Evolutionary conservation across 768 basidiomycete species (phyloP), one percentile per base, ranked within the genome.

Genomic region (Myochromella boudieri): DNA sequence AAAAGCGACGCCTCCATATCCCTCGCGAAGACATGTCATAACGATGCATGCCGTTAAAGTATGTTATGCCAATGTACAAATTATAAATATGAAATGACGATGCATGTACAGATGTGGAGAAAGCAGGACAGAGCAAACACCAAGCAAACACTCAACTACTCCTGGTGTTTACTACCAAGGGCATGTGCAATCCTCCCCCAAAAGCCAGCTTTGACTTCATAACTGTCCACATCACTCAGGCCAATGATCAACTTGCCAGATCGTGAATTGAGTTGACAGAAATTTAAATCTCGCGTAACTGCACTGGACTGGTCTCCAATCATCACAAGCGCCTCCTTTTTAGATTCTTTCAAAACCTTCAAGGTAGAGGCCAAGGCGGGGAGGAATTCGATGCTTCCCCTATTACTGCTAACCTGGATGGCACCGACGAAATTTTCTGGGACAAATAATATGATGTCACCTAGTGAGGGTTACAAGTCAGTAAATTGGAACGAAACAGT

Each of bases 161-260:
- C n/a, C n/a, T n/a, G n/a, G n/a, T n/a, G n/a, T 29, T 29, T 8
- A 14, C 33, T 5, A n/a, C 33, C n/a, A 34, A 34, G 18, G 6
- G 33, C n/a, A 14, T 17, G 14, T 17, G 18, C n/a, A 29, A 31
- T 43, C 52, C 64, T 69, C 53, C 69, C 58, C 75, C 74, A 75
- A 37, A 77, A 65, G 5, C 73, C 68, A 36, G 55, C 49, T 24
- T 59, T 54, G 18, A 50, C 50, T 15, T 60, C 51, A 28, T 65
- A 66, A 14, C 48, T 66, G 51, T 80, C 77, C 44, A 59, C 56
- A 10, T 70, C 73, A 40, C 65, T 66, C 39, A 78, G 48, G 21
- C 77, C 76, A 6, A 80, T 59, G n/a, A 70, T 53, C 26, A 78
- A 51, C 37, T 63, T 67, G 10, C 76, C 76, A 31, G 51, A 59